These are phyloP conservation scores for Cryptococcus sp. DNA, from an alignment of 1,284 basidiomycete species.

Conservation along the genomic window DNA sequence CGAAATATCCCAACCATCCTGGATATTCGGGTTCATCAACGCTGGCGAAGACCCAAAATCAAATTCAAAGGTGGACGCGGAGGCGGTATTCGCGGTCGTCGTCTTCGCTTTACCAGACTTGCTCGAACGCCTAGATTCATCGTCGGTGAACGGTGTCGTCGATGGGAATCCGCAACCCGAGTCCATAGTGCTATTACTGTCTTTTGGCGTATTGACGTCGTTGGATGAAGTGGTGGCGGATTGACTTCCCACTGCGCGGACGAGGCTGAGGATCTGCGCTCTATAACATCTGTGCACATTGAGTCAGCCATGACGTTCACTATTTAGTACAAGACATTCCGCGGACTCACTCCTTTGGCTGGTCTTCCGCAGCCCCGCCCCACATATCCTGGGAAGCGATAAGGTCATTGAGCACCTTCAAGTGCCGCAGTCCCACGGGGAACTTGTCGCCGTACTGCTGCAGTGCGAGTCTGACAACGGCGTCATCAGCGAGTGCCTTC, in stretches of 20 bases:
- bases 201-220: no score
- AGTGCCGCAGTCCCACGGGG: slow-evolving; percentile 34
- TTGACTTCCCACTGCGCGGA: no score
- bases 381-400: slow-evolving; percentile 9
- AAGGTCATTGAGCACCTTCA: slow-evolving; percentile 36
- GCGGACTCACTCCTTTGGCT: slow-evolving; percentile 9
- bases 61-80: background rate
- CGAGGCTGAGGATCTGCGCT: no score
- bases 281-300: no score
- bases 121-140: no score
- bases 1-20: slow-evolving; percentile 28
- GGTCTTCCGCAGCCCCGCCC: background rate
- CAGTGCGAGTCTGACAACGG: slow-evolving; percentile 24
- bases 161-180: no score
- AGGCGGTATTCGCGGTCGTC: background rate
- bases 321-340: no score
- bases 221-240: no score
- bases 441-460: slow-evolving; percentile 34
- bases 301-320: no score
- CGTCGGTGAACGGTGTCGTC: no score
- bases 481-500: background rate
- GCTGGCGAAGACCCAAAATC: background rate
- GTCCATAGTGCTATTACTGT: no score
- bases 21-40: slow-evolving; percentile 1
- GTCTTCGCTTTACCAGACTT: background rate